phyloP scores from a whole-genome alignment of 1,284 basidiomycete genomes.

The Puccinia polysora region DNA sequence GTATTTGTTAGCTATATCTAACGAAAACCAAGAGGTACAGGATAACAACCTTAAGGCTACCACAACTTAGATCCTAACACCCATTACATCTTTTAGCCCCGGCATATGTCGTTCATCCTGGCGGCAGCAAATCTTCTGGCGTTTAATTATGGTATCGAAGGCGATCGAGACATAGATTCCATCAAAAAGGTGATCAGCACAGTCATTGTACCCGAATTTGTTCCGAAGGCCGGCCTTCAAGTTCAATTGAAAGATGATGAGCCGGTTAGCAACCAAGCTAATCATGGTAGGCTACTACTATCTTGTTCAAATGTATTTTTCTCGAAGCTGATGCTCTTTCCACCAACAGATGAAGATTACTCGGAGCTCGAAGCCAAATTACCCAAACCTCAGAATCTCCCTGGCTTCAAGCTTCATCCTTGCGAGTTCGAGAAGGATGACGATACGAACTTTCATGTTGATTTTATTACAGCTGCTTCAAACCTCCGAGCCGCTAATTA shows the following conservation, averaged over 20 bases:
- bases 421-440: conserved; percentile 99
- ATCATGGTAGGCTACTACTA: conserved; percentile 46
- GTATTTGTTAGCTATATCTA: too few relatives aligned
- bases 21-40: too few relatives aligned
- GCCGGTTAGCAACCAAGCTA: conserved; percentile 62
- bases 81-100: conserved; percentile 58
- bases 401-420: conserved; percentile 87
- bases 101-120: conserved; percentile 84
- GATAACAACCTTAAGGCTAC: too few relatives aligned
- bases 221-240: conserved; percentile 84
- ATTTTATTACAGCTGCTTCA: conserved; percentile 96
- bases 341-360: conserved; percentile 56
- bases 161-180: conserved; percentile 70
- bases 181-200: conserved; percentile 81
- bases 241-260: conserved; percentile 95
- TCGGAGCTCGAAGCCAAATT: conserved; percentile 63
- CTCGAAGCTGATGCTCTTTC: neutral
- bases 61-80: neutral
- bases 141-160: conserved; percentile 94
- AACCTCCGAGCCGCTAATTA: conserved; percentile 97
- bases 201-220: conserved; percentile 88
- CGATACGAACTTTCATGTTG: conserved; percentile 96
- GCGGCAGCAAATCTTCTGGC: conserved; percentile 94
- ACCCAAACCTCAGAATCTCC: conserved; percentile 81
- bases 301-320: neutral